Evolutionary conservation across 1,284 basidiomycete genomes (phyloP).

Genomic region (Peniophora sp.): DNA sequence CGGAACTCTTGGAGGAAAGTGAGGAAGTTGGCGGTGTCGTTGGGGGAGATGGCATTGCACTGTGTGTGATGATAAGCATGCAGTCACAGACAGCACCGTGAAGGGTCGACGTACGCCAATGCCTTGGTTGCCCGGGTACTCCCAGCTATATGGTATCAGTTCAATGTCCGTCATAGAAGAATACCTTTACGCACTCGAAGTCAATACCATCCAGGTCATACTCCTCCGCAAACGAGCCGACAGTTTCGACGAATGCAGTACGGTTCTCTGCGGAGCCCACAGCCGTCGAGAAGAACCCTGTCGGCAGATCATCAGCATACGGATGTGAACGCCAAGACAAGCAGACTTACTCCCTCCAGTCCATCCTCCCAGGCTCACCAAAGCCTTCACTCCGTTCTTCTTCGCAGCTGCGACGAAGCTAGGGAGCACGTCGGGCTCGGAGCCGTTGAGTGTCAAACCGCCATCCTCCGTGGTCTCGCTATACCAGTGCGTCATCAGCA

Average conservation of each 20-base stretch:
- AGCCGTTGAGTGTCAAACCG: constrained; percentile 28
- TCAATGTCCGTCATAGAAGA: not conserved
- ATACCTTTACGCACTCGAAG: constrained; percentile 41
- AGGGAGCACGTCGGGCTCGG: constrained; percentile 32
- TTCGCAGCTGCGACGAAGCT: constrained; percentile 44
- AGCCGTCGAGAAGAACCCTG: constrained; percentile 64
- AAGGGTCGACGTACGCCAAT: constrained; percentile 34
- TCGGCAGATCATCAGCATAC: too few species aligned
- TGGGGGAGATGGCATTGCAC: constrained; percentile 52
- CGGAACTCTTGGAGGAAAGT: constrained; percentile 67
- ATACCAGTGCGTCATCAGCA: not conserved
- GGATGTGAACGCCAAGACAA: too few species aligned
- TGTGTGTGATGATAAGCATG: too few species aligned
- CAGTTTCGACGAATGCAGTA: constrained; percentile 54
- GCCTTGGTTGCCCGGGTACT: constrained; percentile 64
- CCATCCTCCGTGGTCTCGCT: too few species aligned
- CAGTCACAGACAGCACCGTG: too few species aligned
- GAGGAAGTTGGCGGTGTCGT: constrained; percentile 65
- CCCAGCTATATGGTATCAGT: constrained; percentile 52
- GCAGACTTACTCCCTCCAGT: constrained; percentile 42
- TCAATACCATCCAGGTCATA: constrained; percentile 72
- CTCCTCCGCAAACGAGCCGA: constrained; percentile 42
- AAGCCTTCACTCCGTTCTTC: constrained; percentile 52
- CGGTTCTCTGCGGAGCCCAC: constrained; percentile 48
- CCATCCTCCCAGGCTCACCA: constrained; percentile 78